phyloP scores from a whole-genome alignment of 1,284 basidiomycete genomes.

The Irpex sp. region DNA sequence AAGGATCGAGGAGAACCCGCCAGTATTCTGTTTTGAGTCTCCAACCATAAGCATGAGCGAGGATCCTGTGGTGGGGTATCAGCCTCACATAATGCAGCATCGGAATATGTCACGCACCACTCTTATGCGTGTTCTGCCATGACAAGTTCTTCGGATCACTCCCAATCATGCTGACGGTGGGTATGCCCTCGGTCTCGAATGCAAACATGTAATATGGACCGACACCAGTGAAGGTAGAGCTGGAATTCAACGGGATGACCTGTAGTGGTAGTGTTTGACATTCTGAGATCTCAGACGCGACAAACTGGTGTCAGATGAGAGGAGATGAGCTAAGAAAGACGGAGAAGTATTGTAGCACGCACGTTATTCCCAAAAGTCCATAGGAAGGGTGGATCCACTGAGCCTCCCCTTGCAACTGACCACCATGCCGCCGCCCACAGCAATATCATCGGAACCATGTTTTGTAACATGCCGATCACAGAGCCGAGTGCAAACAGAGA shows the following conservation, averaged over 20 bases:
- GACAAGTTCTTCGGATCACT: slow-evolving; percentile 30
- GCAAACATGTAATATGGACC: slow-evolving; percentile 37
- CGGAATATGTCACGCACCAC: slow-evolving; percentile 29
- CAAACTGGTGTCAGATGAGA: slow-evolving; percentile 13
- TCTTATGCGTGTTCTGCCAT: slow-evolving; percentile 39
- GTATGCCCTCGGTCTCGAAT: slow-evolving; percentile 34
- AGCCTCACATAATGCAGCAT: slow-evolving; percentile 12
- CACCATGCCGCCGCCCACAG: not conserved
- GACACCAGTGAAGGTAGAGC: slow-evolving; percentile 21
- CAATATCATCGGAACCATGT: not conserved
- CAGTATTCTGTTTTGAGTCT: slow-evolving; percentile 38
- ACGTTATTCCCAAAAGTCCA: slow-evolving; percentile 21
- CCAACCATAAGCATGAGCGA: not conserved
- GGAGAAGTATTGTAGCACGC: not conserved
- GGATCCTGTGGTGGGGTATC: not conserved
- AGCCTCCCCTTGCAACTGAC: slow-evolving; percentile 1
- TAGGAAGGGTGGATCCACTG: slow-evolving; percentile 16
- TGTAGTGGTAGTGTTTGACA: slow-evolving; percentile 17
- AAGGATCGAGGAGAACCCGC: slow-evolving; percentile 30
- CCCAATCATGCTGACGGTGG: slow-evolving; percentile 36
- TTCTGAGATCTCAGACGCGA: slow-evolving; percentile 11
- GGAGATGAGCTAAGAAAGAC: too few species aligned
- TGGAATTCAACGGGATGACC: slow-evolving; percentile 13
- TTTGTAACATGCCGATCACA: too few species aligned
- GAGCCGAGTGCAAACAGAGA: too few species aligned